These are phyloP conservation scores for Candida verbasci DNA, from an alignment of 805 yeast species.

Conservation along the genomic window DNA sequence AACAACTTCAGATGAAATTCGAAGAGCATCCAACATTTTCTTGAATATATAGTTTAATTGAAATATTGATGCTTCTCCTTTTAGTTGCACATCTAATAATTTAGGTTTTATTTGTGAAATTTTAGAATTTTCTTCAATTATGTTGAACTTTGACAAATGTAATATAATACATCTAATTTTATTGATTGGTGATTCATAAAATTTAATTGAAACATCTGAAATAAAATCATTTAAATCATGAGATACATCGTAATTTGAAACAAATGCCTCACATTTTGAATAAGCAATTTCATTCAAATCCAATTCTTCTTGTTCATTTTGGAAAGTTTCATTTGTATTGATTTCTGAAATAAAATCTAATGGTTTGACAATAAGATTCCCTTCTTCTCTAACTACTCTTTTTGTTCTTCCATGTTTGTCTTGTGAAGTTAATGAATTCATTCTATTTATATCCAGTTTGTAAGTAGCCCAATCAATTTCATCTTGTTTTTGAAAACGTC, in stretches of 20 bases:
- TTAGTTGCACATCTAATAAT: constrained; percentile 38
- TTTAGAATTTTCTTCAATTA: constrained; percentile 33
- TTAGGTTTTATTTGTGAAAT: constrained; percentile 38
- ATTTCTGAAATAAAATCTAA: constrained; percentile 39
- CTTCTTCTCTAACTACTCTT: constrained; percentile 42
- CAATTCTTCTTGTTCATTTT: constrained; percentile 10
- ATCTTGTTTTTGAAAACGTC: constrained; percentile 24
- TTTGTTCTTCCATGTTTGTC: constrained; percentile 71
- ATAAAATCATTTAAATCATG: constrained; percentile 39
- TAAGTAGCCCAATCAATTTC: constrained; percentile 37
- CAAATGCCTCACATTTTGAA: constrained; percentile 29
- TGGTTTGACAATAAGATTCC: constrained; percentile 37
- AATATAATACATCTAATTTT: constrained; percentile 57
- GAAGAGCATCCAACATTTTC: constrained; percentile 63
- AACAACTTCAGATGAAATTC: constrained; percentile 71
- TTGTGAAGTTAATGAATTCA: constrained; percentile 60
- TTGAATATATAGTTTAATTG: constrained; percentile 77
- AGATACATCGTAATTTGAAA: constrained; percentile 21
- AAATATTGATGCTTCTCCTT: constrained; percentile 56
- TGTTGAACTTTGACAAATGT: constrained; percentile 64
- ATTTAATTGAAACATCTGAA: constrained; percentile 37
- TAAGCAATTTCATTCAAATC: constrained; percentile 14
- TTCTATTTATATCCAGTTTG: constrained; percentile 63
- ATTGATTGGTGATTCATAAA: constrained; percentile 39
- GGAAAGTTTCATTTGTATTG: constrained; percentile 33